Base-by-base conservation (phyloP, 2,329 filamentous ascomycete species). In the Aspergillus oerlinghausenensis region DNA sequence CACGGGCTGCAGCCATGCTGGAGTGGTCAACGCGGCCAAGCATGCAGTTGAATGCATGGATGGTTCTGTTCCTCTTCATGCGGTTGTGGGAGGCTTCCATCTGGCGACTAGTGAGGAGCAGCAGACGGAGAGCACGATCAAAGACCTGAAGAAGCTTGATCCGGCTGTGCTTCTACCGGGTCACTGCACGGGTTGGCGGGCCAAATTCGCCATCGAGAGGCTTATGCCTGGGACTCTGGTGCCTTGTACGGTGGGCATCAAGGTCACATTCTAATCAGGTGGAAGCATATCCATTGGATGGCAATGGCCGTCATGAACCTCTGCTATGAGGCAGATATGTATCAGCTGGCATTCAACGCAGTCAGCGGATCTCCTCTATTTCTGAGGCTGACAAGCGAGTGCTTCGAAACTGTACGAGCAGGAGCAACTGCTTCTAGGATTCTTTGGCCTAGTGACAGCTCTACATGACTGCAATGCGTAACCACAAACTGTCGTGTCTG, bases 161-260 rank as follows among this genome's bases (percentile, higher is more conserved):
- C 79, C 80, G 0, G 76, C 75, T 11, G 70, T 84, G 0, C 63
- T 84, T 3, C 73, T 84, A 65, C 80, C 82, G 0, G 82, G 81
- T 0, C 82, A 84, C 65, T 84, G 81, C 61, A 79, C 81, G 0
- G 81, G 81, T 5, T 84, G 81, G 80, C 73, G 80, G 59, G 81
- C 79, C 38, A 83, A 82, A 65, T 78, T 78, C 60, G 74, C 74
- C 47, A 81, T 82, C 58, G 79, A 83, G 65, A 78, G 74, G 57
- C 69, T 74, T 40, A 80, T 82, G 75, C 78, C 79, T 0, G 80
- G 80, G 2, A 69, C 70, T 3, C 62, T 83, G 57, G 79, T 79
- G 7, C 81, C 81, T 28, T 77, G 77, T 23, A 80, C 80, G 11
- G 80, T 81, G 14, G 81, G 81, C 3, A 76, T 75, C 21, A 79